Evolutionary conservation across 768 basidiomycete species (phyloP).

Genomic region (Agaricus subrufescens): DNA sequence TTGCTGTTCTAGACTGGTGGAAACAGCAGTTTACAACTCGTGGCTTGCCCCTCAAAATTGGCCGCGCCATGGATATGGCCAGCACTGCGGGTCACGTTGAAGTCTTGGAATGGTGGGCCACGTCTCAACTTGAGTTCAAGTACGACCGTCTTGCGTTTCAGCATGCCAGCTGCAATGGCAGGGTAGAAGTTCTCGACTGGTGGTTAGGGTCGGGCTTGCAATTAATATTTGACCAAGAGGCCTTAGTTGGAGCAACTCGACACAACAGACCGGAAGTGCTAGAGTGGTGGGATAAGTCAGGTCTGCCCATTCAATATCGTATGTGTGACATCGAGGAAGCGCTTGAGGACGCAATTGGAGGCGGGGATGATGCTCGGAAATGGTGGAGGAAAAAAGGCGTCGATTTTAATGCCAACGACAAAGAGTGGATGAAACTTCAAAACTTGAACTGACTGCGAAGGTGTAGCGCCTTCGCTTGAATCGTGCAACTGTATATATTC

Average conservation of each 20-base stretch:
- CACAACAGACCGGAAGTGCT: slow-evolving; percentile 79
- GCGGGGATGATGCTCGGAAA: slow-evolving; percentile 65
- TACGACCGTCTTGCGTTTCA: slow-evolving; percentile 76
- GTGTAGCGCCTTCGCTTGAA: neutral
- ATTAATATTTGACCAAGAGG: slow-evolving; percentile 76
- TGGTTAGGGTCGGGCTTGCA: slow-evolving; percentile 77
- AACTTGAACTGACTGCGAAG: slow-evolving; percentile 49
- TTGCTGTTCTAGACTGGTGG: slow-evolving; percentile 86
- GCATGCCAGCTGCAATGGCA: slow-evolving; percentile 76
- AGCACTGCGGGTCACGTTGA: slow-evolving; percentile 72
- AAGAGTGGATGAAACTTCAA: slow-evolving; percentile 86
- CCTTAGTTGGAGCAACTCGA: slow-evolving; percentile 72
- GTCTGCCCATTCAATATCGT: slow-evolving; percentile 77
- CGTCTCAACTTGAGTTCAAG: slow-evolving; percentile 71
- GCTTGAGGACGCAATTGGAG: slow-evolving; percentile 79
- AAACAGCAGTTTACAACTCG: slow-evolving; percentile 45
- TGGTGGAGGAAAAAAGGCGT: slow-evolving; percentile 86
- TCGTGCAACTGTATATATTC: neutral
- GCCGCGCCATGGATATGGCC: slow-evolving; percentile 83
- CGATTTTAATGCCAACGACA: slow-evolving; percentile 79
- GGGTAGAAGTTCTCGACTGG: slow-evolving; percentile 78
- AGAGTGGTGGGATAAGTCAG: slow-evolving; percentile 85
- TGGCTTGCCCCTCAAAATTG: slow-evolving; percentile 68
- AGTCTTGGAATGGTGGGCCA: slow-evolving; percentile 83
- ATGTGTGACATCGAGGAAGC: slow-evolving; percentile 93